These are phyloP conservation scores for Fraxinus americana DNA, from an alignment of 257 asterid genomes.

Conservation along the genomic window DNA sequence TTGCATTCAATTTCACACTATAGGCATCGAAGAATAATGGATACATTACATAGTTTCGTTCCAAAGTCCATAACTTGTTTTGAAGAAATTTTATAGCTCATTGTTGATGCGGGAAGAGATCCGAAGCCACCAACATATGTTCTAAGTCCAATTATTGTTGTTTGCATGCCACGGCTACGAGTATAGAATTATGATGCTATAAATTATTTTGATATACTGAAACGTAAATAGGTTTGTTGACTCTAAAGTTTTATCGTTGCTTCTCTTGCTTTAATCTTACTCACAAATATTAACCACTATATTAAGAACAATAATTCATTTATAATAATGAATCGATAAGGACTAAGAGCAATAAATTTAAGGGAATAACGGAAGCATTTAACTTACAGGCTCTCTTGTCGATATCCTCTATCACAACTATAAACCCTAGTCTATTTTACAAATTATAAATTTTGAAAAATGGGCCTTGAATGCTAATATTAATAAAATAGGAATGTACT, in stretches of 20 bases:
- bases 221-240: background rate
- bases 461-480: conserved; percentile 2
- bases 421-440: conserved; percentile 27
- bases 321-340: too few species aligned
- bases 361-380: background rate
- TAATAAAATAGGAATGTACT: conserved; percentile 5
- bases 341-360: background rate
- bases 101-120: too few species aligned
- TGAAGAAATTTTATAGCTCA: too few species aligned
- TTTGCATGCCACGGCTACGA: background rate
- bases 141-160: background rate
- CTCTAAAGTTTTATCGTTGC: background rate
- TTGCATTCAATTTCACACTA: too few species aligned
- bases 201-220: background rate
- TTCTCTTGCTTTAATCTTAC: background rate
- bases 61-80: too few species aligned
- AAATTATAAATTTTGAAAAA: conserved; percentile 15
- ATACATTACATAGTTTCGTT: too few species aligned
- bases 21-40: too few species aligned
- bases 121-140: background rate
- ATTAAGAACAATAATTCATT: background rate
- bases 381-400: background rate
- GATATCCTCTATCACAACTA: conserved; percentile 8
- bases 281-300: background rate
- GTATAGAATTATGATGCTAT: background rate